These are phyloP conservation scores for Passiflora organensis DNA, from an alignment of 345 rosid species.

Conservation along the genomic window DNA sequence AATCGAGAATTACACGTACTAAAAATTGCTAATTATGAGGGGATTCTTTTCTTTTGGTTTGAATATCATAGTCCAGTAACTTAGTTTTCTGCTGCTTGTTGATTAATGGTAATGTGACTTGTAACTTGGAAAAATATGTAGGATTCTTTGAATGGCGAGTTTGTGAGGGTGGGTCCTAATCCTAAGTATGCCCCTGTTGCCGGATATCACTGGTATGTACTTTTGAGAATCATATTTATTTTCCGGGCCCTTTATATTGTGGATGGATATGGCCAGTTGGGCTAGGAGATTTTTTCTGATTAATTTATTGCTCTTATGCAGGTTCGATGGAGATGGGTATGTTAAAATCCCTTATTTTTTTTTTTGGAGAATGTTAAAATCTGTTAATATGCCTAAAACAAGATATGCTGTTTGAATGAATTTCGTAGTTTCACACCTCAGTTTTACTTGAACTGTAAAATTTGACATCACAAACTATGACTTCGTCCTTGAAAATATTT, in stretches of 20 bases:
- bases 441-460: too few relatives aligned
- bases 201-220: conserved; percentile 79
- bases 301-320: conserved; percentile 28
- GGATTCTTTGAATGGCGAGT: conserved; percentile 87
- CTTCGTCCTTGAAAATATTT: too few relatives aligned
- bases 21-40: too few relatives aligned
- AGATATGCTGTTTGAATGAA: background rate
- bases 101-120: too few relatives aligned
- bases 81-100: too few relatives aligned
- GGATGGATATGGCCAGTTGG: background rate
- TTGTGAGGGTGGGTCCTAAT: conserved; percentile 86
- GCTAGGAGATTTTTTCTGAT: background rate
- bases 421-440: too few relatives aligned
- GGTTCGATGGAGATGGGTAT: conserved; percentile 99
- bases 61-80: too few relatives aligned
- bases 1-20: background rate
- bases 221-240: background rate
- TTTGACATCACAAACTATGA: too few relatives aligned
- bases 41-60: too few relatives aligned
- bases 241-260: background rate
- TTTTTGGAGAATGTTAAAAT: too few relatives aligned
- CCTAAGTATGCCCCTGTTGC: conserved; percentile 89
- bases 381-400: too few relatives aligned
- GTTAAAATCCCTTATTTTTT: conserved; percentile 18
- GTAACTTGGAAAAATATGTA: conserved; percentile 12